Base-by-base conservation (phyloP, 179 eudicot species). In the Vitellaria paradoxa region DNA sequence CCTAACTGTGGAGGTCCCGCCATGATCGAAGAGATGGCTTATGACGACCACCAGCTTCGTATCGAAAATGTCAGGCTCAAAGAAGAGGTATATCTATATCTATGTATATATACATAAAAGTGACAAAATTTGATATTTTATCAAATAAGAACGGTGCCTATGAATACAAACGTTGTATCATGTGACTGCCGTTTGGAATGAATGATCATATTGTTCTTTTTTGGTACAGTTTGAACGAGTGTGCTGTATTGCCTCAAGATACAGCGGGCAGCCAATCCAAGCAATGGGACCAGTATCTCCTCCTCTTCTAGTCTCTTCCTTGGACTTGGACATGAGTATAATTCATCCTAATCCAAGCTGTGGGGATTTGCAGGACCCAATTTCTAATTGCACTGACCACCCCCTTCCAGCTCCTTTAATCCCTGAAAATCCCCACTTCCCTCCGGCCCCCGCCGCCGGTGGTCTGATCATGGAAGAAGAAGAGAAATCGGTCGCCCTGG, bases 41-140 rank as follows among this genome's bases (percentile, higher is more conserved):
- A 68, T 76, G 97, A 93, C 74, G 98, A 93, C 50, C 99, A 95
- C 15, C 97, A 93, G 49, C 91, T 95, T 42, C 95, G 95, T 14
- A 77, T 93, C 15, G 98, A 95, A 78, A 95, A 95, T 81, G 91
- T 90, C 7, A 80, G 91, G 76, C 98, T 95, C 81, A 95, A 90
- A 82, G 99, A 95, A 65, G 99, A 95, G 97, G 99, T 95, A 70
- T n/a, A n/a, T n/a, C n/a, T n/a, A n/a, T n/a, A n/a, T n/a, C n/a
- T n/a, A n/a, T n/a, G n/a, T n/a, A n/a, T n/a, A n/a, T n/a, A n/a
- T n/a, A n/a, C n/a, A n/a, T n/a, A n/a, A n/a, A n/a, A n/a, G n/a
- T n/a, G n/a, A n/a, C n/a, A n/a, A n/a, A n/a, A n/a, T n/a, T n/a
- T n/a, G n/a, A n/a, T n/a, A n/a, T n/a, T n/a, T n/a, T n/a, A n/a